Base-by-base conservation (phyloP, 2,329 filamentous ascomycete genomes). In the Chrysoporthe austroafricana region DNA sequence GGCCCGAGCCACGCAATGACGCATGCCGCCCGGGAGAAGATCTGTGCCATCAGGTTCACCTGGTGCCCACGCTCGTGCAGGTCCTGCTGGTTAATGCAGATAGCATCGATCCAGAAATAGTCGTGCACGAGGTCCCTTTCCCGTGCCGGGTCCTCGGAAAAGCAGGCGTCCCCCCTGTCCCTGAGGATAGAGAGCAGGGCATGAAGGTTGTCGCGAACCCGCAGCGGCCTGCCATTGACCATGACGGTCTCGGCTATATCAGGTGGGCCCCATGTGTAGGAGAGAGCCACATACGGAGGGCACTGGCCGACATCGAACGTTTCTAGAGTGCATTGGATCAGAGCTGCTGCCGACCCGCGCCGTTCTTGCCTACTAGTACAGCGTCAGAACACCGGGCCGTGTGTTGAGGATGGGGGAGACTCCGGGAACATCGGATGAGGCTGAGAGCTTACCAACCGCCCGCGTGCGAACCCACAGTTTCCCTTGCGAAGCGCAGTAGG, bases 211-310 rank as follows among this genome's bases (percentile, higher is more conserved):
- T 69, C 68, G 14, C 65, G 50, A 8, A 72, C 52, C 11, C 6
- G 64, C 48, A 72, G 58, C 21, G 56, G 18, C n/a, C 69, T 66
- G 50, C 61, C 63, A 26, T 70, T 69, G 46, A 71, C 54, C 18
- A 36, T 60, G 21, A 71, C 61, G 26, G 44, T 56, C 57, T 34
- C 21, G 6, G 32, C 58, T 16, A 34, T 26, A 32, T 69, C 69
- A 1, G 71, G 64, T 34, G 70, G 52, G 0, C 64, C 72, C 73
- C 73, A 75, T 3, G 73, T 72, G 46, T 75, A 75, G 4, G 73
- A 75, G 7, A 75, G 64, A 13, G 72, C 73, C 11, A 71, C 63
- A 42, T 73, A 74, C n/a, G 61, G 69, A n/a, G 71, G 72, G 56
- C 68, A 72, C 34, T 58, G 58, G n/a, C 34, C 39, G 48, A 73